These are phyloP conservation scores for Royoungia palumana DNA, from an alignment of 768 basidiomycete species.

Conservation along the genomic window DNA sequence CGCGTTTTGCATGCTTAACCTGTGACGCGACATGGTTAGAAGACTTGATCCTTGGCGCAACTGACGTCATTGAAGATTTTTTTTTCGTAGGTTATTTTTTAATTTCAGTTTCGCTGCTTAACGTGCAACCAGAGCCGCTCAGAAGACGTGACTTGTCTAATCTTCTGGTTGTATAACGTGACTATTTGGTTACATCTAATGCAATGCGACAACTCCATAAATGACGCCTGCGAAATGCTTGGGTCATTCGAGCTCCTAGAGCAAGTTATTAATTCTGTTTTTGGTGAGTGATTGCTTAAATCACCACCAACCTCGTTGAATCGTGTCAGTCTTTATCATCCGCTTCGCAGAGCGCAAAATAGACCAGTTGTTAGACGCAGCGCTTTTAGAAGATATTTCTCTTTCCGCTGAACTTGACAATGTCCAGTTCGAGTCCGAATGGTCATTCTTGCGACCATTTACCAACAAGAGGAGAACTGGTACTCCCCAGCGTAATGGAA, in stretches of 20 bases:
- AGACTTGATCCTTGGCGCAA: constrained; percentile 86
- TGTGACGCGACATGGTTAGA: constrained; percentile 92
- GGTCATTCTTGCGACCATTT: constrained; percentile 84
- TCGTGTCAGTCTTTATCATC: constrained; percentile 80
- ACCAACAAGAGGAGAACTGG: constrained; percentile 54
- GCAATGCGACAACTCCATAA: constrained; percentile 77
- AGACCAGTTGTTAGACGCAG: constrained; percentile 78
- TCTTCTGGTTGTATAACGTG: constrained; percentile 95
- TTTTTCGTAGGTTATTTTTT: constrained; percentile 70
- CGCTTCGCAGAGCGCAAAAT: constrained; percentile 87
- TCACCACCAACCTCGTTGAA: constrained; percentile 2
- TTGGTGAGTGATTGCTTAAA: constrained; percentile 51
- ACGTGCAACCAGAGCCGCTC: constrained; percentile 57
- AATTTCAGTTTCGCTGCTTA: constrained; percentile 6
- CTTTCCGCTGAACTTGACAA: constrained; percentile 75
- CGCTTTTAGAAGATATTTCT: constrained; percentile 79
- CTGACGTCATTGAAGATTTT: constrained; percentile 87
- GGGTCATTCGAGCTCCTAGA: constrained; percentile 84
- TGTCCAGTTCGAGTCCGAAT: constrained; percentile 94
- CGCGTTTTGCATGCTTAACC: constrained; percentile 88
- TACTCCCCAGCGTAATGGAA: constrained; percentile 33
- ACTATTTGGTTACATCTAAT: constrained; percentile 90
- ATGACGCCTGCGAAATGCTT: constrained; percentile 75
- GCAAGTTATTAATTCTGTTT: constrained; percentile 92
- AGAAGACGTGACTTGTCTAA: constrained; percentile 80